Conservation (phyloP, 495 filamentous ascomycete species). For the Cenococcum geophilum region DNA sequence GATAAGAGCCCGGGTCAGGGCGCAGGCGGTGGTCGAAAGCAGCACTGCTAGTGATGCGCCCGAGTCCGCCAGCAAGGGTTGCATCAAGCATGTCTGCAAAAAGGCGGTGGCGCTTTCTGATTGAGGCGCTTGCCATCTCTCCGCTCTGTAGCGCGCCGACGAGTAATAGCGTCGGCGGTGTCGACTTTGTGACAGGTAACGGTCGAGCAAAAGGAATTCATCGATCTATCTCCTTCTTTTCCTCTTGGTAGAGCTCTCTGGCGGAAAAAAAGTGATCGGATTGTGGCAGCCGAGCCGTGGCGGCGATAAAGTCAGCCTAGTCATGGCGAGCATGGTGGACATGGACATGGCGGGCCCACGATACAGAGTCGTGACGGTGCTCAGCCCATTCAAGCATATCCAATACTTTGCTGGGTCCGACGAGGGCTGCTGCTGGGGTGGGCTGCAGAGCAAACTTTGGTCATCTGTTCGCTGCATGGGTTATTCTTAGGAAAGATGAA, state of each 20-base stretch:
- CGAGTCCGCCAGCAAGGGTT: slow-evolving; percentile 20
- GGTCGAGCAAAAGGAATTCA: slow-evolving; percentile 8
- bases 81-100: slow-evolving; percentile 12
- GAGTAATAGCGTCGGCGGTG: neutral
- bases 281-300: slow-evolving; percentile 13
- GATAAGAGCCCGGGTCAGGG: slow-evolving; percentile 28
- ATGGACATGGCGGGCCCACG: neutral
- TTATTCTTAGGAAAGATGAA: slow-evolving; percentile 29
- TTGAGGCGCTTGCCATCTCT: neutral
- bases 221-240: too few relatives aligned
- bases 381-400: neutral
- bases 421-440: neutral
- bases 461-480: slow-evolving; percentile 31
- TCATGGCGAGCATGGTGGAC: slow-evolving; percentile 1
- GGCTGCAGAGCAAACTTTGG: slow-evolving; percentile 21
- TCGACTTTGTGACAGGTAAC: slow-evolving; percentile 24
- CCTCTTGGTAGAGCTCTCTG: too few relatives aligned
- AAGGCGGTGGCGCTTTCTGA: slow-evolving; percentile 2
- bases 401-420: neutral
- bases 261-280: neutral
- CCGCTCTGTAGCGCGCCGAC: neutral
- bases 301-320: slow-evolving; percentile 6
- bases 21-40: slow-evolving; percentile 16
- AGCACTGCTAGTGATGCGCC: neutral
- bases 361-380: slow-evolving; percentile 1